A percentile compares a stretch with the other conserved stretches of the same genome.
These are phyloP conservation scores for Aspergillus spinulosporus DNA, from an alignment of 2,329 filamentous ascomycete species.

Conservation along the genomic window DNA sequence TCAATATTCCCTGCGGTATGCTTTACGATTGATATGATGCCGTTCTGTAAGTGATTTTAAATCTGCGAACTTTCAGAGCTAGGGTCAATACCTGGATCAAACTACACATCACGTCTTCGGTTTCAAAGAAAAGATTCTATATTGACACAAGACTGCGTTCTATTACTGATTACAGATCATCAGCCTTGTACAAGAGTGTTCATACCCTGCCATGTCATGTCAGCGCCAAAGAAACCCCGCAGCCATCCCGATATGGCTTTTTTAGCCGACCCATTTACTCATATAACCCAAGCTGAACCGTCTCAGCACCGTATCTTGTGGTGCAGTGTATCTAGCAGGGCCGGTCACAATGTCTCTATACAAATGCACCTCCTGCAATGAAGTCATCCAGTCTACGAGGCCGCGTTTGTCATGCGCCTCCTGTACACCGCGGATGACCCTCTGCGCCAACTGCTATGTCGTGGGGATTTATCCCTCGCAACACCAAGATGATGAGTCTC, in stretches of 20 bases:
- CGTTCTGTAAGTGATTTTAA: too few species aligned
- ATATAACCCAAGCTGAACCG: not conserved
- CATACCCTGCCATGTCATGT: not conserved
- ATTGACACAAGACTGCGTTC: too few species aligned
- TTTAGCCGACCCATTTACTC: not conserved
- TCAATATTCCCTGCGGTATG: too few species aligned
- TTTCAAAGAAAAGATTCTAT: too few species aligned
- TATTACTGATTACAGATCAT: too few species aligned
- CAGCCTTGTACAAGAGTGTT: too few species aligned
- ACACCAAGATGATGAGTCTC: constrained; percentile 9
- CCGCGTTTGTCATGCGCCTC: constrained; percentile 6
- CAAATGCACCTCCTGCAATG: constrained; percentile 9
- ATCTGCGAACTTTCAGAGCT: too few species aligned
- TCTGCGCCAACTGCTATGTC: constrained; percentile 14
- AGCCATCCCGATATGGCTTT: not conserved
- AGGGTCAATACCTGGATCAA: too few species aligned
- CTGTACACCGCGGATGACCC: constrained; percentile 9
- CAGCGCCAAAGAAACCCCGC: not conserved
- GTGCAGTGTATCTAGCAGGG: not conserved
- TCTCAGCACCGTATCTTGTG: not conserved
- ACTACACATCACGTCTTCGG: too few species aligned
- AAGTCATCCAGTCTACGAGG: constrained; percentile 7
- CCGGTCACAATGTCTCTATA: constrained; percentile 9
- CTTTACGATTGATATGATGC: too few species aligned
- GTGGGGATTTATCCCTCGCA: constrained; percentile 5